Evolutionary conservation across 306 rosid species (phyloP).

Genomic region (Datisca glomerata): DNA sequence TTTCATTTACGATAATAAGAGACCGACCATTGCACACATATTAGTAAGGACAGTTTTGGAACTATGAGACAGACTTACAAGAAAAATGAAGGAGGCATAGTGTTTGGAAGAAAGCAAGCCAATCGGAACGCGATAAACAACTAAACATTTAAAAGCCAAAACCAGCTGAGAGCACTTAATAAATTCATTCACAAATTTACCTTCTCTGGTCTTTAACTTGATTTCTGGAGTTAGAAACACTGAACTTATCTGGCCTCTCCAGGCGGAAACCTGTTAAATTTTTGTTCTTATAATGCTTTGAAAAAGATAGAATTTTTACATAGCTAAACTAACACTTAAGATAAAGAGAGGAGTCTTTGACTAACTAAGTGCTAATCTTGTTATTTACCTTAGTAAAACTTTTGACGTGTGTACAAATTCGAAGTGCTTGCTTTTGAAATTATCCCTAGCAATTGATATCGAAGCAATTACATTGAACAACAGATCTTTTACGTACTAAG

Average conservation of each 20-base stretch:
- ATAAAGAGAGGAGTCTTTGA: not conserved
- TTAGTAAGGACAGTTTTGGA: not conserved
- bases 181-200: no score
- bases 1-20: conserved; percentile 13
- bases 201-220: conserved; percentile 38
- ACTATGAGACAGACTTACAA: not conserved
- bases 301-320: not conserved
- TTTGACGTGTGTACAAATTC: not conserved
- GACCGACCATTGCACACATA: conserved; percentile 13
- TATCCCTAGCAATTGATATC: no score
- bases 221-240: conserved; percentile 17
- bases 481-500: no score
- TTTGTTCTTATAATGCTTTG: conserved; percentile 2
- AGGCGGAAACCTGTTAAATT: conserved; percentile 34
- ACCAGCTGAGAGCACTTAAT: no score
- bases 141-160: no score
- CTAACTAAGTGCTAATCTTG: not conserved
- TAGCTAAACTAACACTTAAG: not conserved
- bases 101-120: not conserved
- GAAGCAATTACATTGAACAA: no score
- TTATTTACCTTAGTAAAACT: not conserved
- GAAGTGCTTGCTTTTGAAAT: not conserved
- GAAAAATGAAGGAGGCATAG: not conserved
- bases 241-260: conserved; percentile 28
- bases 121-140: no score